Evolutionary conservation across 148 eudicot species (phyloP).

Genomic region (Polygonum maritimum): DNA sequence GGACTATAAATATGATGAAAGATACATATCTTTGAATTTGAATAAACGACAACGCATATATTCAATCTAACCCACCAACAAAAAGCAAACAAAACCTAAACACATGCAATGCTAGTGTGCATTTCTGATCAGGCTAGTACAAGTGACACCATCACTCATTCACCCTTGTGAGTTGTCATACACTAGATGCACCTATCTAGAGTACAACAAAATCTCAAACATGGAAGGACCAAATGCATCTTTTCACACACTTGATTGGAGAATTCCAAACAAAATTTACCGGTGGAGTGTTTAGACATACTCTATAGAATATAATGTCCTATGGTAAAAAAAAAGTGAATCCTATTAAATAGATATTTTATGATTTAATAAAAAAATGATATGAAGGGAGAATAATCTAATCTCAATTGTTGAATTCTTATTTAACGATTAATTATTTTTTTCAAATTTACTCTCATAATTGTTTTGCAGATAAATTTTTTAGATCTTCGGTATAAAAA

Average conservation of each 20-base stretch:
- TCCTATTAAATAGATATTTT: not conserved
- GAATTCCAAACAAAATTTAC: too few relatives aligned
- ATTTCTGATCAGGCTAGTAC: not conserved
- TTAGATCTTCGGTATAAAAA: too few relatives aligned
- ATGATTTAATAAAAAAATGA: not conserved
- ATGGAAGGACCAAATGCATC: not conserved
- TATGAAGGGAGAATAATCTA: not conserved
- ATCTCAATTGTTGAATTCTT: too few relatives aligned
- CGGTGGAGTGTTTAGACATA: too few relatives aligned
- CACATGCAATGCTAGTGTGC: not conserved
- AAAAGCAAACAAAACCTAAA: not conserved
- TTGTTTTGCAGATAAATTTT: too few relatives aligned
- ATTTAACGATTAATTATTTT: too few relatives aligned
- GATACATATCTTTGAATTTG: not conserved
- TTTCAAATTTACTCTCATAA: too few relatives aligned
- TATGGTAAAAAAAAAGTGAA: too few relatives aligned
- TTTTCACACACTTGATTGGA: not conserved
- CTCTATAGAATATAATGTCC: too few relatives aligned
- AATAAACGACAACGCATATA: not conserved
- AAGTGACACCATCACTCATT: slow-evolving; percentile 2
- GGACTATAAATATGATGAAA: not conserved
- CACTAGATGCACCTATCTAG: not conserved
- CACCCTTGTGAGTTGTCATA: slow-evolving; percentile 2
- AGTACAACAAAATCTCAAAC: not conserved
- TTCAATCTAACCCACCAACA: not conserved